Conservation (phyloP, 2,329 filamentous ascomycete species). For the Pseudocercospora fuligena region DNA sequence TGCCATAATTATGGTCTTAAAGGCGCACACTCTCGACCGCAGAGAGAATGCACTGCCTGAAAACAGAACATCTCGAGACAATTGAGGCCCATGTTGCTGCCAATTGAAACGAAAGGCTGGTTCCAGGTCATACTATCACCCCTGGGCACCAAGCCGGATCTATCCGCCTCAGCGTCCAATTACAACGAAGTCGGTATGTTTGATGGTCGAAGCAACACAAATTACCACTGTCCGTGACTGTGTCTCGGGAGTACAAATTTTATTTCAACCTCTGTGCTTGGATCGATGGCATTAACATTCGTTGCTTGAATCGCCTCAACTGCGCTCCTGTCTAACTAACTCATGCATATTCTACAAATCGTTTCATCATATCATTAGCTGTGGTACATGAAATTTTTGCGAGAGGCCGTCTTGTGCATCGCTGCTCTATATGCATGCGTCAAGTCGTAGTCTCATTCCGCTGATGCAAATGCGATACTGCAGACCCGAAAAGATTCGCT, state of each 20-base stretch:
- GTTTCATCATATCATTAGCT: conserved; percentile 13
- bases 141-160: not conserved
- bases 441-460: conserved; percentile 7
- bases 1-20: conserved; percentile 25
- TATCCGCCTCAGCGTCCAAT: not conserved
- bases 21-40: not conserved
- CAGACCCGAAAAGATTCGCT: conserved; percentile 4
- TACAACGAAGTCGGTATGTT: too few relatives aligned
- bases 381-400: conserved; percentile 2
- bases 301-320: not conserved
- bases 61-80: not conserved
- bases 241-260: conserved; percentile 22
- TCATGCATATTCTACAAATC: conserved; percentile 9
- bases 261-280: conserved; percentile 17
- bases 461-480: conserved; percentile 20
- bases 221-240: too few relatives aligned
- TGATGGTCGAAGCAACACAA: not conserved
- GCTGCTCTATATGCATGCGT: conserved; percentile 15
- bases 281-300: not conserved
- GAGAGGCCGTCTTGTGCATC: conserved; percentile 9
- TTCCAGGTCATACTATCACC: not conserved
- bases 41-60: not conserved
- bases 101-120: not conserved
- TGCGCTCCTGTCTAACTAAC: not conserved
- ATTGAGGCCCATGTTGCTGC: not conserved